phyloP scores from a whole-genome alignment of 306 rosid species.

The Canavalia gladiata region DNA sequence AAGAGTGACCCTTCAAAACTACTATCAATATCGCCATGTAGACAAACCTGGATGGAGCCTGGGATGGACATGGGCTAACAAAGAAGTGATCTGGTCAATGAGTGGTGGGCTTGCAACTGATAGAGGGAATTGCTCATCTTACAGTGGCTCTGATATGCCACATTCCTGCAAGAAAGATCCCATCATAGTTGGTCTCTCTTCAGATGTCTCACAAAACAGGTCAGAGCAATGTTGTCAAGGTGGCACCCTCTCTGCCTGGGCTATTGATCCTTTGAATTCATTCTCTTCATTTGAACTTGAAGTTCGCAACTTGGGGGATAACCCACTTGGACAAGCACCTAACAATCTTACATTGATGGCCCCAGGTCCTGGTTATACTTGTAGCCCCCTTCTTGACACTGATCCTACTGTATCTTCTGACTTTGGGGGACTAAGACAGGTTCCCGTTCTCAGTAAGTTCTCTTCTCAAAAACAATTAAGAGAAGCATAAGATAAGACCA shows the following conservation, averaged over 20 bases:
- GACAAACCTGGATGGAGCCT: slow-evolving; percentile 81
- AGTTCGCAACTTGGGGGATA: slow-evolving; percentile 57
- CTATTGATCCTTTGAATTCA: slow-evolving; percentile 60
- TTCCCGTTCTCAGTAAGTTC: slow-evolving; percentile 75
- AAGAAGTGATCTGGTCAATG: slow-evolving; percentile 83
- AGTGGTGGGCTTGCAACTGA: slow-evolving; percentile 77
- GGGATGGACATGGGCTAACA: slow-evolving; percentile 76
- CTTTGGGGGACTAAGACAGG: slow-evolving; percentile 69
- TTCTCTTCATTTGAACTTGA: slow-evolving; percentile 74
- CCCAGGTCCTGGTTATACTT: slow-evolving; percentile 88
- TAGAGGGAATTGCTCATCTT: slow-evolving; percentile 70
- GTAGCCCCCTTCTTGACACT: slow-evolving; percentile 64
- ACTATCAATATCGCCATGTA: slow-evolving; percentile 71
- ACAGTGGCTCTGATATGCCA: slow-evolving; percentile 56
- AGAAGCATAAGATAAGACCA: background rate
- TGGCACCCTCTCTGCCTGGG: slow-evolving; percentile 72
- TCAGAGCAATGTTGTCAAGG: slow-evolving; percentile 73
- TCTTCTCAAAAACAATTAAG: background rate
- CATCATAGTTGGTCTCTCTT: slow-evolving; percentile 62
- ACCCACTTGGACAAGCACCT: slow-evolving; percentile 57
- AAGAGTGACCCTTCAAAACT: slow-evolving; percentile 70
- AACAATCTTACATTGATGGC: slow-evolving; percentile 67
- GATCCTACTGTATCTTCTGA: slow-evolving; percentile 65
- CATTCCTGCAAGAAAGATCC: slow-evolving; percentile 77
- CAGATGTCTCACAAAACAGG: slow-evolving; percentile 53